Evolutionary conservation across 345 rosid genomes (phyloP).

Genomic region (Theobroma cacao): DNA sequence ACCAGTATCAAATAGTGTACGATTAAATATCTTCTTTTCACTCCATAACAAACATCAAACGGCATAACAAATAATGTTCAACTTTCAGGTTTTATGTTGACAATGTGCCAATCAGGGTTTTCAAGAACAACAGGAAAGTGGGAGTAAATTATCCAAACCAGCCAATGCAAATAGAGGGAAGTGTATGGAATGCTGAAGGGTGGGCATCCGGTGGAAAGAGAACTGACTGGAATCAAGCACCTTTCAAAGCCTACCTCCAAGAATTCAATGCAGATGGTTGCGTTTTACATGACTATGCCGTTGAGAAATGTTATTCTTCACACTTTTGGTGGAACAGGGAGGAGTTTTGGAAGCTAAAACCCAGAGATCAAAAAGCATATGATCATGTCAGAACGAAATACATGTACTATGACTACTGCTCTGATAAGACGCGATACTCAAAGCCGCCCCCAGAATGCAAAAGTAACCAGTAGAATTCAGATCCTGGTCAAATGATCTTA

Average conservation of each 20-base stretch:
- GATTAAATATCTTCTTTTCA: neutral
- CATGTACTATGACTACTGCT: neutral
- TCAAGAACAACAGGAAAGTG: no score
- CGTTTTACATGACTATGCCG: neutral
- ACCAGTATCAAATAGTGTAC: conserved; percentile 61
- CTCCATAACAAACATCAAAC: neutral
- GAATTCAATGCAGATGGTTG: neutral
- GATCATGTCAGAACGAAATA: neutral
- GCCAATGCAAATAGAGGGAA: neutral
- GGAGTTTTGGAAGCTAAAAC: neutral
- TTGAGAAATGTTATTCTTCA: no score
- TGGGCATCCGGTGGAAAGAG: neutral
- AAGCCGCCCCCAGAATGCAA: neutral
- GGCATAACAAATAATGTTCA: neutral
- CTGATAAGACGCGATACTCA: neutral
- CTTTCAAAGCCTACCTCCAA: neutral
- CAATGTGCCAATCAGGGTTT: no score
- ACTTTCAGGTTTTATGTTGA: no score
- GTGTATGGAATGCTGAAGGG: neutral
- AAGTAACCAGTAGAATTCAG: neutral
- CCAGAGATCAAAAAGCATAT: neutral
- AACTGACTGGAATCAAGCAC: neutral
- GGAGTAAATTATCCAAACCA: neutral
- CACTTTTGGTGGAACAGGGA: neutral
- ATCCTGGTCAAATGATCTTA: neutral